Evolutionary conservation across 2,329 filamentous ascomycete genomes (phyloP).

Genomic region (Fusarium sp.): DNA sequence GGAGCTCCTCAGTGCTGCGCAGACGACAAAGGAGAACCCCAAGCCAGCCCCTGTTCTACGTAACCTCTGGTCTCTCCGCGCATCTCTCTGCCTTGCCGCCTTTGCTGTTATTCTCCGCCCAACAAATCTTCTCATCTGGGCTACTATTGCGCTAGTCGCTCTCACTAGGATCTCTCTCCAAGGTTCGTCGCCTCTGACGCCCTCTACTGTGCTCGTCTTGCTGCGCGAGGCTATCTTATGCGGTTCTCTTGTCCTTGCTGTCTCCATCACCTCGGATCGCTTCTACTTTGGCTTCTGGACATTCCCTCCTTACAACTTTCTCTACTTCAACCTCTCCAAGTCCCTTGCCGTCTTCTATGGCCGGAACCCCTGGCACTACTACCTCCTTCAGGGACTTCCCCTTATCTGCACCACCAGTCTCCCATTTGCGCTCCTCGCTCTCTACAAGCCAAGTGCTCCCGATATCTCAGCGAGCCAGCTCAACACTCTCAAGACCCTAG

Average conservation of each 20-base stretch:
- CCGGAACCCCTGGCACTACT: constrained; percentile 91
- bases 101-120: constrained; percentile 87
- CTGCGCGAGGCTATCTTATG: constrained; percentile 74
- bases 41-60: constrained; percentile 45
- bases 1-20: constrained; percentile 68
- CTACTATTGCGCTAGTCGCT: constrained; percentile 66
- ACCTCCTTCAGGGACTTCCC: constrained; percentile 88
- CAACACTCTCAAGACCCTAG: constrained; percentile 58
- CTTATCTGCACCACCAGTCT: constrained; percentile 86
- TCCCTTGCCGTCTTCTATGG: constrained; percentile 94
- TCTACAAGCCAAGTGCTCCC: constrained; percentile 62
- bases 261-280: constrained; percentile 78
- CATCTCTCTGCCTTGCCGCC: constrained; percentile 80
- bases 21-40: constrained; percentile 55
- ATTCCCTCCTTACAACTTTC: constrained; percentile 86
- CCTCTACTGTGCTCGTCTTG: constrained; percentile 63
- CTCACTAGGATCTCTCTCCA: constrained; percentile 56
- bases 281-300: constrained; percentile 88
- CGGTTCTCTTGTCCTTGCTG: constrained; percentile 68
- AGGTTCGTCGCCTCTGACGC: constrained; percentile 56
- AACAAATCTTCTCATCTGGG: constrained; percentile 91
- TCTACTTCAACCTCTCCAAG: constrained; percentile 91
- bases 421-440: constrained; percentile 77
- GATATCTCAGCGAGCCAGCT: constrained; percentile 49
- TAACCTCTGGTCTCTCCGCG: constrained; percentile 53